phyloP scores from a whole-genome alignment of 2,329 filamentous ascomycete genomes.

The Fusarium albidum region DNA sequence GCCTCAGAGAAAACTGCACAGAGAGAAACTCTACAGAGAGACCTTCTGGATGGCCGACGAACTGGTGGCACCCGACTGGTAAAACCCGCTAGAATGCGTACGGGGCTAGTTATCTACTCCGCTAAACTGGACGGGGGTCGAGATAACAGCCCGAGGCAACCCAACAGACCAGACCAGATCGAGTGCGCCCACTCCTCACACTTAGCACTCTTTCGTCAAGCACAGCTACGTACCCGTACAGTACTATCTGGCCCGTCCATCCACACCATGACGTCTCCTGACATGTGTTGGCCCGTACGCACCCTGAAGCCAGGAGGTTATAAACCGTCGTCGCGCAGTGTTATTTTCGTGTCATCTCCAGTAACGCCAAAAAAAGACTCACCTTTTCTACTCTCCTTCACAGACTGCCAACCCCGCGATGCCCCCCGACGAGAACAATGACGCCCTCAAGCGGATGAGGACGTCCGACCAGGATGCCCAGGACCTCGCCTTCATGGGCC shows the following conservation, averaged over 20 bases:
- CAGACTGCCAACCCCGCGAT: conserved; percentile 38
- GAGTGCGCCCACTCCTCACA: conserved; percentile 24
- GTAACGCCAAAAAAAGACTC: not conserved
- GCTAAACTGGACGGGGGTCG: conserved; percentile 12
- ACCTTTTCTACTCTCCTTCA: not conserved
- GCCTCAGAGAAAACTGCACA: not conserved
- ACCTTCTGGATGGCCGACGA: not conserved
- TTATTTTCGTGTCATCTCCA: not conserved
- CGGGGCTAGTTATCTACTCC: not conserved
- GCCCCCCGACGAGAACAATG: conserved; percentile 37
- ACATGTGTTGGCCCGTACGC: conserved; percentile 21
- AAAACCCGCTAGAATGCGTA: not conserved
- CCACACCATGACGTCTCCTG: conserved; percentile 24
- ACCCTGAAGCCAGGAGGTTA: conserved; percentile 13
- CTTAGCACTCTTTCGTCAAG: conserved; percentile 1
- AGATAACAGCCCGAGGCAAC: conserved; percentile 28
- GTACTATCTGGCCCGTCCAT: conserved; percentile 22
- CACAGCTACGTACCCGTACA: conserved; percentile 5
- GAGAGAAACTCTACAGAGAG: not conserved
- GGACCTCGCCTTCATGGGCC: conserved; percentile 52
- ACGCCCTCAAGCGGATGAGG: conserved; percentile 34
- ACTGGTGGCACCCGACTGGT: not conserved
- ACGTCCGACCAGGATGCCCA: conserved; percentile 45
- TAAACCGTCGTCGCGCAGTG: conserved; percentile 20
- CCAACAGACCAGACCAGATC: conserved; percentile 21